Evolutionary conservation across 163 green algal species (phyloP), one percentile per base, ranked within the genome.

Genomic region (Prototheca wickerhamii): DNA sequence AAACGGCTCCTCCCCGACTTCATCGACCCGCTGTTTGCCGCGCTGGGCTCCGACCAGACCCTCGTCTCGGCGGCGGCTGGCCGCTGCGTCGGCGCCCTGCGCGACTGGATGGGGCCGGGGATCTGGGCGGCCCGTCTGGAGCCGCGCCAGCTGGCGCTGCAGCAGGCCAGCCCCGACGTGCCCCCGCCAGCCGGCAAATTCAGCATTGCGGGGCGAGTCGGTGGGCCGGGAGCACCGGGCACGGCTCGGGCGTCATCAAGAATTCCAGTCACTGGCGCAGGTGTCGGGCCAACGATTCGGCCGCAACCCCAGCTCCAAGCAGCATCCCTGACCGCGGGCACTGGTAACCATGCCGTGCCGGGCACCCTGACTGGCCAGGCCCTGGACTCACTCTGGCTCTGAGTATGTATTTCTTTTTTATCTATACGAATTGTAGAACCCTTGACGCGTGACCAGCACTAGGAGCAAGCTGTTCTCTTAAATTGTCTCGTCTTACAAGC

Each of bases 41-140:
- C 78, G 52, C 72, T 90, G 32, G 58, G 65, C 3, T 84, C 82
- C 70, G 86, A 73, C 5, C 75, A 93, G 63, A 75, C 84, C 64
- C 72, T 91, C 35, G 84, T 79, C 56, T 69, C 81, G 58, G 83
- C 76, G 10, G 85, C 85, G 23, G 88, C 89, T 30, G 81, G 75
- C 1, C 59, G 55, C 17, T 84, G 71, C 37, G 60, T 87, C 26
- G 75, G 59, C 7, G 50, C 62, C 30, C 71, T 95, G 67, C 73
- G 85, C 4, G 79, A 89, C 52, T 68, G 80, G 49, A 59, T 95
- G 18, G 87, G 87, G 4, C 79, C 79, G 3, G 60, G 73, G 54
- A 91, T 95, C 35, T 87, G 89, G 65, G 77, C 69, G 21, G 77
- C 75, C 3, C 56, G 78, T 2, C 70, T 87, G n/a, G 75, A 54